Percentiles rank a stretch among this genome's conserved stretches.
Evolutionary conservation across 1,284 basidiomycete species (phyloP).

Genomic region (Flammula alnicola): DNA sequence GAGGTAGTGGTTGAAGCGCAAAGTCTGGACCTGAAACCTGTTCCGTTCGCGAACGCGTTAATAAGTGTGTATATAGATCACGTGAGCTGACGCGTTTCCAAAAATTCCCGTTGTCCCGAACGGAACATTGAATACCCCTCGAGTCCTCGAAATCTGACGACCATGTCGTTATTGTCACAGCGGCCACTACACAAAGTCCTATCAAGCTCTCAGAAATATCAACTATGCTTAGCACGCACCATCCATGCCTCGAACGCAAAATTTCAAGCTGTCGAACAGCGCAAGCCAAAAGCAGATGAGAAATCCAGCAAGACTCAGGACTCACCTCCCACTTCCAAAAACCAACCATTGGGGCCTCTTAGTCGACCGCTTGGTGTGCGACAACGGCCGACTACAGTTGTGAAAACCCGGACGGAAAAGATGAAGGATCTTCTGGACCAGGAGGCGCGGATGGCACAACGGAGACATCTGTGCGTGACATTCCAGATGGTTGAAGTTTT

Average conservation of each 20-base stretch:
- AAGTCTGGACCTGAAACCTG: too few relatives aligned
- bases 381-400: constrained; percentile 58
- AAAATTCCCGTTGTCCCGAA: constrained; percentile 2
- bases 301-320: not conserved
- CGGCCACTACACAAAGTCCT: not conserved
- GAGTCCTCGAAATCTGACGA: not conserved
- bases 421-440: constrained; percentile 75
- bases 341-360: constrained; percentile 55
- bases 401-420: constrained; percentile 68
- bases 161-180: constrained; percentile 2
- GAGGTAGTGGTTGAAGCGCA: too few relatives aligned
- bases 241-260: constrained; percentile 21
- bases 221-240: constrained; percentile 9
- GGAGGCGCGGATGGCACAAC: constrained; percentile 72
- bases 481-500: not conserved
- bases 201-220: not conserved
- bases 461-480: constrained; percentile 73
- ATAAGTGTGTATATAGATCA: not conserved
- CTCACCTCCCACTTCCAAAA: constrained; percentile 23
- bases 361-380: constrained; percentile 77
- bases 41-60: not conserved
- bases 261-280: constrained; percentile 9
- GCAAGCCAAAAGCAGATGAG: not conserved
- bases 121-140: too few relatives aligned
- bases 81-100: not conserved